Evolutionary conservation across 2,329 filamentous ascomycete genomes (phyloP).

Genomic region (Pseudocercospora pini-densiflorae): DNA sequence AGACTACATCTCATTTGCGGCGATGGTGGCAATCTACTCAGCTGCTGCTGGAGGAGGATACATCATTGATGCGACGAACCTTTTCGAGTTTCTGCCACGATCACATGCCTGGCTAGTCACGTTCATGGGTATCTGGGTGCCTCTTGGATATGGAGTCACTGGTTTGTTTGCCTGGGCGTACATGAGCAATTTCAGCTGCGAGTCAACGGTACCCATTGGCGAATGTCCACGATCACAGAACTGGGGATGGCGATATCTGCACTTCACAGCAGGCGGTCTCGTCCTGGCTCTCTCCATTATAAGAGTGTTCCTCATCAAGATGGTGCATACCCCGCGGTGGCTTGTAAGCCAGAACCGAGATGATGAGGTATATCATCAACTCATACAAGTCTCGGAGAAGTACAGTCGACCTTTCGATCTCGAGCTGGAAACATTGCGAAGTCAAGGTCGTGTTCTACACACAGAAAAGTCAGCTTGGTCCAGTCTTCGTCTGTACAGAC

Average conservation of each 20-base stretch:
- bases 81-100: slow-evolving; percentile 34
- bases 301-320: slow-evolving; percentile 28
- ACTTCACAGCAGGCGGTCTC: slow-evolving; percentile 31
- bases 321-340: slow-evolving; percentile 34
- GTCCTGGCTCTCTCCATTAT: slow-evolving; percentile 30
- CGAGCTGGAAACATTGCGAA: slow-evolving; percentile 24
- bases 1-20: slow-evolving; percentile 32
- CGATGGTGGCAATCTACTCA: slow-evolving; percentile 33
- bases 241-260: slow-evolving; percentile 36
- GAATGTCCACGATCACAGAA: slow-evolving; percentile 23
- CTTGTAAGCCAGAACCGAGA: slow-evolving; percentile 34
- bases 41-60: slow-evolving; percentile 37
- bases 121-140: slow-evolving; percentile 34
- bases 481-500: slow-evolving; percentile 28
- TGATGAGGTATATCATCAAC: slow-evolving; percentile 26
- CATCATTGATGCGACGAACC: slow-evolving; percentile 36
- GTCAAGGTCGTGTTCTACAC: slow-evolving; percentile 30
- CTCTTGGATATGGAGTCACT: slow-evolving; percentile 33
- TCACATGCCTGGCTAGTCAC: slow-evolving; percentile 33
- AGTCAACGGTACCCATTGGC: not conserved
- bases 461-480: slow-evolving; percentile 34
- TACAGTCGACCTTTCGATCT: slow-evolving; percentile 30
- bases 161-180: slow-evolving; percentile 50
- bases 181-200: slow-evolving; percentile 20
- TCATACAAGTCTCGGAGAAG: slow-evolving; percentile 27